Evolutionary conservation across 805 yeast genomes (phyloP).

Genomic region (Candida oleophila): DNA sequence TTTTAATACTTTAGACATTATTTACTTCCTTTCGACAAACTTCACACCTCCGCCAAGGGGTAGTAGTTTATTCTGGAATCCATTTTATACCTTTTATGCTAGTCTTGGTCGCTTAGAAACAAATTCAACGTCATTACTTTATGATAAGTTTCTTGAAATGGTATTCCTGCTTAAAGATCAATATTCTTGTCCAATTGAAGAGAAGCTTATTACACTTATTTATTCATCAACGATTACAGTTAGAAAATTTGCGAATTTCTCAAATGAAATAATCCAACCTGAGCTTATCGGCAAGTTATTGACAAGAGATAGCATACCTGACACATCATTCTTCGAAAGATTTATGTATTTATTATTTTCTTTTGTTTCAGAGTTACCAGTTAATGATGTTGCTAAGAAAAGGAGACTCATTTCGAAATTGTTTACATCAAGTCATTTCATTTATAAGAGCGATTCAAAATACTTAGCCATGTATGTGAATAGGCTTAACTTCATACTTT

Average conservation of each 20-base stretch:
- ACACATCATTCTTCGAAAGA: constrained; percentile 30
- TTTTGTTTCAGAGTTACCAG: constrained; percentile 27
- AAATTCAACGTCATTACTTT: constrained; percentile 20
- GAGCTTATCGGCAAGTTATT: constrained; percentile 19
- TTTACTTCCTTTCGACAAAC: constrained; percentile 14
- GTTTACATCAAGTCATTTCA: constrained; percentile 36
- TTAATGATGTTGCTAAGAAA: constrained; percentile 16
- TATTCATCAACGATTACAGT: constrained; percentile 27
- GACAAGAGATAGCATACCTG: constrained; percentile 28
- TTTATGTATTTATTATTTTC: constrained; percentile 36
- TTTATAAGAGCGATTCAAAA: constrained; percentile 23
- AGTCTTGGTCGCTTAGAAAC: constrained; percentile 27
- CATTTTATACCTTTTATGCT: constrained; percentile 1
- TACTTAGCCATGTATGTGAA: constrained; percentile 34
- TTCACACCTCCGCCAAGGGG: constrained; percentile 9
- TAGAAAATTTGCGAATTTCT: constrained; percentile 35
- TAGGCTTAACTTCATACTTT: constrained; percentile 33
- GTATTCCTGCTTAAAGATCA: constrained; percentile 23
- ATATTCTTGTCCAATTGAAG: constrained; percentile 33
- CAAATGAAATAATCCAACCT: constrained; percentile 29
- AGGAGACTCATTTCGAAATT: constrained; percentile 33
- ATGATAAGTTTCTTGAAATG: constrained; percentile 27
- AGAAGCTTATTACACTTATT: constrained; percentile 26
- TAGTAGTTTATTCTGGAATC: not conserved
- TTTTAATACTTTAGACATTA: constrained; percentile 15